These are phyloP conservation scores for Rhynchosporium agropyri DNA, from an alignment of 2,329 filamentous ascomycete genomes.

Conservation along the genomic window DNA sequence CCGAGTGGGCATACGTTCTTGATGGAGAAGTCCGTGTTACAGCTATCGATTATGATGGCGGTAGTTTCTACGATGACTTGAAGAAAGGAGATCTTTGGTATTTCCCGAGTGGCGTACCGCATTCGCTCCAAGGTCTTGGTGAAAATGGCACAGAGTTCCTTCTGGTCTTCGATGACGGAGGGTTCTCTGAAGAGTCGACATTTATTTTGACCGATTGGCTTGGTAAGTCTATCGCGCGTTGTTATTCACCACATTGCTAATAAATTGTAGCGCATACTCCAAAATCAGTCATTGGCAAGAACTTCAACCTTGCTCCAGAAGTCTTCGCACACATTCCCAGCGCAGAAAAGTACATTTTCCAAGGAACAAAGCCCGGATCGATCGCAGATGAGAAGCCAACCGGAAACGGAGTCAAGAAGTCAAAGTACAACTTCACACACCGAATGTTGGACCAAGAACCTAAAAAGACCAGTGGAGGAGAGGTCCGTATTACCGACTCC, in stretches of 20 bases:
- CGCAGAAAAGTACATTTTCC: constrained; percentile 76
- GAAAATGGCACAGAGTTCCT: constrained; percentile 68
- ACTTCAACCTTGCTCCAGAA: constrained; percentile 72
- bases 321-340: constrained; percentile 69
- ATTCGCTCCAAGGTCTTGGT: constrained; percentile 72
- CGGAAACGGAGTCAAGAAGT: constrained; percentile 64
- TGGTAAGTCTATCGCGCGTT: constrained; percentile 46
- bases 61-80: constrained; percentile 75
- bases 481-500: constrained; percentile 73
- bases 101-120: constrained; percentile 77
- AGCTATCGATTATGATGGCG: constrained; percentile 74
- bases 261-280: constrained; percentile 60
- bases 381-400: constrained; percentile 67
- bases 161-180: constrained; percentile 61
- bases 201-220: constrained; percentile 77
- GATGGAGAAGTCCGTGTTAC: constrained; percentile 71
- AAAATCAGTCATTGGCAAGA: constrained; percentile 71
- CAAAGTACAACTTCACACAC: constrained; percentile 71
- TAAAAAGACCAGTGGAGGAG: constrained; percentile 64
- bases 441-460: constrained; percentile 72
- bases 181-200: constrained; percentile 65
- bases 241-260: constrained; percentile 63
- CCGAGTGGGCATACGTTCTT: constrained; percentile 77
- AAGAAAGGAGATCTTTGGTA: constrained; percentile 79
- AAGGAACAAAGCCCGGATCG: constrained; percentile 64